Evolutionary conservation across 192 early-diverging fungal genomes (phyloP), one percentile per base, ranked within the genome.

Genomic region (Physocladia obscura): DNA sequence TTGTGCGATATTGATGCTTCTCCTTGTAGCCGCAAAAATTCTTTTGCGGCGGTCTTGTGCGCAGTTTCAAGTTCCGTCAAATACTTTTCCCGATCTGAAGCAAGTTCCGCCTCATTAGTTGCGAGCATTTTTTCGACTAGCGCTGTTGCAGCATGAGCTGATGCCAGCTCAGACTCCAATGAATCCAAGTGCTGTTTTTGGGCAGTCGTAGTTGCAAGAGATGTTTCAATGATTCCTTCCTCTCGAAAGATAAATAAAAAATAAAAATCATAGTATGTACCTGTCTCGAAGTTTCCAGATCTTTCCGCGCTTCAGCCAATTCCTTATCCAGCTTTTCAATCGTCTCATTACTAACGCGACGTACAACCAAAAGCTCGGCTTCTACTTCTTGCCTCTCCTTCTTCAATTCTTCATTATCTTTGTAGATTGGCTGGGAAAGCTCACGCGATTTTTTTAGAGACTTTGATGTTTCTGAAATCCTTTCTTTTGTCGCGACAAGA

Each of bases 391-490:
- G 62, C 27, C 62, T 32, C 62, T 57, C 19, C 50, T 65, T 65
- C 15, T 55, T 69, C 24, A 71, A 30, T 3, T 57, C 55, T 27
- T 71, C 69, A 34, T 71, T 52, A n/a, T 61, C 49, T 3, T 27
- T 4, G 27, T 69, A 58, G 11, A 65, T 36, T n/a, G 62, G 62
- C 35, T 52, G 48, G 24, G 24, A 30, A 27, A 65, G 44, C 24
- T 65, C 62, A 6, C 62, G 62, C 55, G 64, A 61, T 48, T 74
- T 55, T 39, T 72, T 67, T 59, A 72, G 57, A 24, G 34, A 38
- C 3, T n/a, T n/a, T 2, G 63, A 51, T 8, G 47, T 22, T 22
- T 75, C 69, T 31, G 69, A 39, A 1, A 61, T 44, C 30, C 52
- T 49, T 1, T 57, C 34, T 24, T 44, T 38, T n/a, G 32, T 22